Conservation (phyloP, 768 basidiomycete species). For the Boletales sp. region DNA sequence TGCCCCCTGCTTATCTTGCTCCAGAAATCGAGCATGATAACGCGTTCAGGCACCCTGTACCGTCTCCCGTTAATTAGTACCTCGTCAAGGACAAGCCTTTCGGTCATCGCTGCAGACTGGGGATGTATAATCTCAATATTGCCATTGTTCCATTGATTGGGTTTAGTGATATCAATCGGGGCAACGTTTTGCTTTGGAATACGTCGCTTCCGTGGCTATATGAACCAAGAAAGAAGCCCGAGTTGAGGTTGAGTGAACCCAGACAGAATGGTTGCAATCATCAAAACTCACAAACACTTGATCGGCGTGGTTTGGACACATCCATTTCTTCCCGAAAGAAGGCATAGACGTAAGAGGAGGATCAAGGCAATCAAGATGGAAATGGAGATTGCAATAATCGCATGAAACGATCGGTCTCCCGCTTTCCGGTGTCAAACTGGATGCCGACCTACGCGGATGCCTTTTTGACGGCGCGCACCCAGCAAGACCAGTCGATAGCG, state of each 20-base stretch:
- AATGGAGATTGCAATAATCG: slow-evolving; percentile 91
- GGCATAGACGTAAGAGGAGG: slow-evolving; percentile 89
- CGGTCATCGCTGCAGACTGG: slow-evolving; percentile 44
- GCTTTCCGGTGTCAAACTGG: slow-evolving; percentile 42
- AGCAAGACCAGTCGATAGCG: slow-evolving; percentile 54
- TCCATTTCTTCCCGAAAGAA: slow-evolving; percentile 89
- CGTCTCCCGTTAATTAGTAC: slow-evolving; percentile 84
- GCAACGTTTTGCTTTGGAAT: slow-evolving; percentile 67
- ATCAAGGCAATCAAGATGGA: slow-evolving; percentile 95
- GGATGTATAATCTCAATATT: slow-evolving; percentile 84
- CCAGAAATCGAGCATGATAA: slow-evolving; percentile 96
- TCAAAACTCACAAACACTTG: slow-evolving; percentile 63
- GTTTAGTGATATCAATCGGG: slow-evolving; percentile 72
- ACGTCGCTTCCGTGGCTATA: slow-evolving; percentile 74
- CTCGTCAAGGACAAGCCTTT: slow-evolving; percentile 68
- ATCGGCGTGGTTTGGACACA: slow-evolving; percentile 98
- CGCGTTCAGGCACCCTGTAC: slow-evolving; percentile 89
- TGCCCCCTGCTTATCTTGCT: slow-evolving; percentile 59
- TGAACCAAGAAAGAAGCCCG: slow-evolving; percentile 8
- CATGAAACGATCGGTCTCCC: slow-evolving; percentile 86
- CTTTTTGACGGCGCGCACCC: slow-evolving; percentile 53
- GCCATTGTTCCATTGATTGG: slow-evolving; percentile 81
- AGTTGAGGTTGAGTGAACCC: not conserved
- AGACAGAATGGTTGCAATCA: not conserved
- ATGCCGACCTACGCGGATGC: slow-evolving; percentile 49